phyloP scores from a whole-genome alignment of 495 filamentous ascomycete genomes.

The Collariella sp. region DNA sequence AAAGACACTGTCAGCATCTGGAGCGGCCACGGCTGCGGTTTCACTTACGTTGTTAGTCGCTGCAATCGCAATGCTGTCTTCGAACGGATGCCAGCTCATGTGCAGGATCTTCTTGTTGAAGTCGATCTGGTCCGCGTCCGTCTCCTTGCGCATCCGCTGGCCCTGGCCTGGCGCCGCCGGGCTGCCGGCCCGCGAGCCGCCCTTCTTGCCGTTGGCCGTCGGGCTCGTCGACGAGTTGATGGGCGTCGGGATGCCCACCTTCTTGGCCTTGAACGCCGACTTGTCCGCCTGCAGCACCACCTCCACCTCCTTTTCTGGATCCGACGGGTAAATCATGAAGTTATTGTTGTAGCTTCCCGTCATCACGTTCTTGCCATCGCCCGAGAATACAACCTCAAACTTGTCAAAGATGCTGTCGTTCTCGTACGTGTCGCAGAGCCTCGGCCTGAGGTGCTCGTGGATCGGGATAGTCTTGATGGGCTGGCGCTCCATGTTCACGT shows the following conservation, averaged over 20 bases:
- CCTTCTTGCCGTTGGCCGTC: conserved; percentile 69
- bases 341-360: conserved; percentile 99
- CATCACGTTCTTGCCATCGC: conserved; percentile 98
- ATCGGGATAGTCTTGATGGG: conserved; percentile 98
- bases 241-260: conserved; percentile 93
- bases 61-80: conserved; percentile 99
- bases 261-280: conserved; percentile 99
- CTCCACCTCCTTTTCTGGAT: conserved; percentile 90
- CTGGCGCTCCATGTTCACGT: conserved; percentile 96
- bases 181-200: conserved; percentile 76
- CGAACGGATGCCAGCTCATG: conserved; percentile 99
- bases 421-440: conserved; percentile 96
- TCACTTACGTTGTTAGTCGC: conserved; percentile 89
- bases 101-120: conserved; percentile 99
- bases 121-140: conserved; percentile 98
- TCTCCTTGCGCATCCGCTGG: conserved; percentile 96
- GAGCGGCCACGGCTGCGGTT: conserved; percentile 23
- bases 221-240: conserved; percentile 75
- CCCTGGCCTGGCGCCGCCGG: conserved; percentile 78
- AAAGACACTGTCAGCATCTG: conserved; percentile 16
- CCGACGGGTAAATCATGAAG: conserved; percentile 99
- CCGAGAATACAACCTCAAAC: conserved; percentile 98
- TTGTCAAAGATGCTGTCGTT: conserved; percentile 99
- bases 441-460: conserved; percentile 89
- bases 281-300: conserved; percentile 97